A percentile compares a stretch with the other conserved stretches of the same genome.
These are phyloP conservation scores for Boletus reticuloceps DNA, from an alignment of 768 basidiomycete species.

Conservation along the genomic window DNA sequence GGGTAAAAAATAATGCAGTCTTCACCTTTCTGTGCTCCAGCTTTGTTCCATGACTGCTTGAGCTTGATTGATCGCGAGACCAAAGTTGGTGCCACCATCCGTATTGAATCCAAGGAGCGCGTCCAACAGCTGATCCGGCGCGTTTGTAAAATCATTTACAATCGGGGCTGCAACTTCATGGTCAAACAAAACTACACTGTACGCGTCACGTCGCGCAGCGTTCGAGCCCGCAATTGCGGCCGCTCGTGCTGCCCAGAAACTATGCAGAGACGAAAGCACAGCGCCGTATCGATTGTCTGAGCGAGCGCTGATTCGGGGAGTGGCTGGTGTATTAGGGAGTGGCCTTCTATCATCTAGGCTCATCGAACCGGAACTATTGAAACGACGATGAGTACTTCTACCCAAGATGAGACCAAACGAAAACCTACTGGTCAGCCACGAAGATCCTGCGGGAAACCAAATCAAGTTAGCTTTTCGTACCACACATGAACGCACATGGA, in stretches of 20 bases:
- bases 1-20: background rate
- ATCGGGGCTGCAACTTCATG: slow-evolving; percentile 20
- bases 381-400: background rate
- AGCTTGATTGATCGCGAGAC: slow-evolving; percentile 36
- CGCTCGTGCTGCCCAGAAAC: slow-evolving; percentile 55
- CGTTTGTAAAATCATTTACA: slow-evolving; percentile 45
- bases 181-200: slow-evolving; percentile 53
- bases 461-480: background rate
- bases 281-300: slow-evolving; percentile 55
- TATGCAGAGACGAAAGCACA: slow-evolving; percentile 52
- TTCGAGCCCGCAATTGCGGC: slow-evolving; percentile 31
- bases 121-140: slow-evolving; percentile 44
- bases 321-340: slow-evolving; percentile 41
- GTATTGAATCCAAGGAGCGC: slow-evolving; percentile 33
- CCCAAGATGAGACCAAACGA: background rate
- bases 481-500: background rate
- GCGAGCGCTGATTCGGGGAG: slow-evolving; percentile 34
- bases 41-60: slow-evolving; percentile 39
- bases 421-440: slow-evolving; percentile 46
- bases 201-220: slow-evolving; percentile 46
- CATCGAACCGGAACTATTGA: slow-evolving; percentile 54
- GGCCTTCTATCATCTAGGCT: slow-evolving; percentile 38
- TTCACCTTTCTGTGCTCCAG: slow-evolving; percentile 53
- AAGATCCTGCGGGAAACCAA: slow-evolving; percentile 40
- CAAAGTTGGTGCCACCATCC: slow-evolving; percentile 43